Evolutionary conservation across 1,139 yeast species (phyloP), one percentile per base, ranked within the genome.

Genomic region (Nakaseomyces nivariensis): DNA sequence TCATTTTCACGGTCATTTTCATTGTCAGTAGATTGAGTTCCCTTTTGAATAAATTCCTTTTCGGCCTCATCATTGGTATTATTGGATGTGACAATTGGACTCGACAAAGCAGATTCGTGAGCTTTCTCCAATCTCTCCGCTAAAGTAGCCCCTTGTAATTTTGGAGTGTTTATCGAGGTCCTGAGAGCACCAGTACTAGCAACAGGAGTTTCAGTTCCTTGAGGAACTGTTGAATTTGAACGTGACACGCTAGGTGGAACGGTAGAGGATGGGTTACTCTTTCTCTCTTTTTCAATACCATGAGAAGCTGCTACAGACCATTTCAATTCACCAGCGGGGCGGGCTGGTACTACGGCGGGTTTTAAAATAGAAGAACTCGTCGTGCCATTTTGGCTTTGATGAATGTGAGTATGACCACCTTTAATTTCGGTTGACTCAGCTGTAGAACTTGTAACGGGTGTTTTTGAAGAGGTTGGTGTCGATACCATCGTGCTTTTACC

Each of bases 251-350:
- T 13, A n/a, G 44, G 10, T 27, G 44, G 34, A 7, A 29, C 5
- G 9, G 38, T 8, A 22, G 36, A 22, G 37, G 43, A 4, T 29
- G 33, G 17, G 13, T 46, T 50, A 36, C 49, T 49, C 17, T 56
- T 57, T 43, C 58, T 56, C 24, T 57, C 62, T 43, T 56, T 62
- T 34, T 61, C 64, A 11, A 58, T 56, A 33, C 56, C 68, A 32
- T 76, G 77, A 5, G 82, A 81, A 2, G 84, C 85, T 1, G 86
- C 83, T 1, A 81, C 78, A 1, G 89, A 76, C 90, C 90, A 83
- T 58, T 82, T 81, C 55, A 82, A 69, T 48, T 78, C 83, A 13
- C 82, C 80, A 3, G 76, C 75, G 0, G 86, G 85, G 54, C 78
- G 78, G 1, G 75, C 70, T 9, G 88, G 88, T 5, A 83, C 74